phyloP scores from a whole-genome alignment of 208 protist species.

The Herpetomonas samuelpessoai region DNA sequence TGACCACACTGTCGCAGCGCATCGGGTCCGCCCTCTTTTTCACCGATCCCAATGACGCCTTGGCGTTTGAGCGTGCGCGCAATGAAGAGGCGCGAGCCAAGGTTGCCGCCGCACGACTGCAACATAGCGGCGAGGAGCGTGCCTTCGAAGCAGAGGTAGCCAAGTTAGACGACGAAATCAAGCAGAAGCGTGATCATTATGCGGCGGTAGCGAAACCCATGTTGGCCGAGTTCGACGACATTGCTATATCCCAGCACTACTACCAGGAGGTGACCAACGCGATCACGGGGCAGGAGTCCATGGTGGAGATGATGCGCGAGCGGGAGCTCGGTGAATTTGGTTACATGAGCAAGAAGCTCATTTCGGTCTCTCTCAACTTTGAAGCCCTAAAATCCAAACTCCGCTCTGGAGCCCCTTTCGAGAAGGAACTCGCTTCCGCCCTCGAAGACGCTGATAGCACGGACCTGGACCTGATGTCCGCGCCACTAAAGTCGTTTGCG shows the following conservation, averaged over 20 bases:
- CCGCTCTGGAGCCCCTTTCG: conserved; percentile 45
- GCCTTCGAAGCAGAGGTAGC: conserved; percentile 17
- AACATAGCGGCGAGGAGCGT: conserved; percentile 41
- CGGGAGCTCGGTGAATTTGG: conserved; percentile 73
- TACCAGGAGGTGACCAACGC: conserved; percentile 66
- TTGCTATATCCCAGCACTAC: conserved; percentile 76
- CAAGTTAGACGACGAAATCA: conserved; percentile 41
- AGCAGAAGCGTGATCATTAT: conserved; percentile 44
- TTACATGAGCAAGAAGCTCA: conserved; percentile 86
- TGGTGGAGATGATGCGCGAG: conserved; percentile 50
- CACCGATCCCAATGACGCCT: conserved; percentile 40
- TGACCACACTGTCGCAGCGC: conserved; percentile 30
- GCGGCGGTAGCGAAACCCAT: conserved; percentile 47
- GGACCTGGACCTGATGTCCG: conserved; percentile 54
- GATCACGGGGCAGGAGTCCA: conserved; percentile 38
- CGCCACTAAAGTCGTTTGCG: conserved; percentile 44
- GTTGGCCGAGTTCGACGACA: conserved; percentile 74
- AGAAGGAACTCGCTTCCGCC: conserved; percentile 42
- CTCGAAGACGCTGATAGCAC: conserved; percentile 78
- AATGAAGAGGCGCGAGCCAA: conserved; percentile 67
- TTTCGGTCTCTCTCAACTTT: conserved; percentile 74
- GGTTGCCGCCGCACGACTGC: conserved; percentile 28
- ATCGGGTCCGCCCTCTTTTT: conserved; percentile 48
- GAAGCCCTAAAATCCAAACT: conserved; percentile 57
- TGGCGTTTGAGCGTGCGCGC: conserved; percentile 59